Evolutionary conservation across 2,329 filamentous ascomycete genomes (phyloP).

Genomic region (Didymella pinodella): DNA sequence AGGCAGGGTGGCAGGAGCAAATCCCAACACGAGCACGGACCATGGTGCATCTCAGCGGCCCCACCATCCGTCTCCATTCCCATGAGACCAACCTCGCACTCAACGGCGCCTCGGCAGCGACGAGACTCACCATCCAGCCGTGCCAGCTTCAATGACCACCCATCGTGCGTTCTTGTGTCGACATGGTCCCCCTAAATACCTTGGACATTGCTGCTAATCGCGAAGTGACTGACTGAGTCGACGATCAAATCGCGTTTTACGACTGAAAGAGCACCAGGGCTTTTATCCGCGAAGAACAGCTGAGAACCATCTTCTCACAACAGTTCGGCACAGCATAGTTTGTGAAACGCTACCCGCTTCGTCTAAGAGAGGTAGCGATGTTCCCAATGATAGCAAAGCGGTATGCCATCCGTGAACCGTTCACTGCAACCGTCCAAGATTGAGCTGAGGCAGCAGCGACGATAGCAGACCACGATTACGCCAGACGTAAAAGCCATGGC

Average conservation of each 20-base stretch:
- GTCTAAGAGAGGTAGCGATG: not conserved
- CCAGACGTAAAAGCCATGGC: not conserved
- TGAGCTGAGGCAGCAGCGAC: not conserved
- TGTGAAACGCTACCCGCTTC: too few relatives aligned
- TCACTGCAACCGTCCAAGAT: not conserved
- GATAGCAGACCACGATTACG: not conserved
- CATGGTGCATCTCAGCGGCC: not conserved
- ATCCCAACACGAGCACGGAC: not conserved
- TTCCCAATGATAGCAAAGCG: not conserved
- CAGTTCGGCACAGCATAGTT: too few relatives aligned
- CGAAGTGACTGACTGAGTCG: not conserved
- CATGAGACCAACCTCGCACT: not conserved
- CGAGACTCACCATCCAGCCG: not conserved
- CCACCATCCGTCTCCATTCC: not conserved
- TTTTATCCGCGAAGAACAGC: not conserved
- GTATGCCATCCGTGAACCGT: not conserved
- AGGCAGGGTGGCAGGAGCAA: not conserved
- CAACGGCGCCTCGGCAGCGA: not conserved
- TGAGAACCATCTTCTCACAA: not conserved
- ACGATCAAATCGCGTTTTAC: not conserved
- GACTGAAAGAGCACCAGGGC: not conserved
- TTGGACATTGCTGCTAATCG: not conserved
- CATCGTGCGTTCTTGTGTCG: not conserved
- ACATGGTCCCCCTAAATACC: not conserved
- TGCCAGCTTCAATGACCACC: not conserved